phyloP scores from a whole-genome alignment of 345 rosid genomes.

The Murraya koenigii region DNA sequence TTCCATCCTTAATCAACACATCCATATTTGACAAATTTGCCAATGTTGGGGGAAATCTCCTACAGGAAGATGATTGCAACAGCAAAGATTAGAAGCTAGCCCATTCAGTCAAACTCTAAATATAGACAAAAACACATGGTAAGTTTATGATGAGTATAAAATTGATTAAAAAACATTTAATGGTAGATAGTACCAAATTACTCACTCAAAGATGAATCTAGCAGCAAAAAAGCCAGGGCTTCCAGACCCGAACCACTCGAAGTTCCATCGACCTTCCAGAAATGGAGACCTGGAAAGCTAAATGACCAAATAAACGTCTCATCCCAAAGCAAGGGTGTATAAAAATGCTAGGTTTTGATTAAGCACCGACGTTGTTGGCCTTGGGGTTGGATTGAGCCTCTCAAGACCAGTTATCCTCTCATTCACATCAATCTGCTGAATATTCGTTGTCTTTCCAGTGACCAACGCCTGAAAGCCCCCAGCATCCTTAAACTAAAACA shows the following conservation, averaged over 20 bases:
- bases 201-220: conserved; percentile 66
- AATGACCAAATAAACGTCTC: conserved; percentile 40
- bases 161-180: not conserved
- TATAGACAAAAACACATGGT: not conserved
- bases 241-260: conserved; percentile 92
- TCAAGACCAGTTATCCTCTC: conserved; percentile 85
- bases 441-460: conserved; percentile 59
- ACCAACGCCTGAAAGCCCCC: conserved; percentile 89
- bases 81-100: conserved; percentile 3
- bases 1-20: conserved; percentile 58
- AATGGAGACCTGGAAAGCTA: conserved; percentile 88
- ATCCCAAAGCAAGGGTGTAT: not conserved
- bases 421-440: conserved; percentile 87
- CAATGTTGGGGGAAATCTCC: conserved; percentile 79
- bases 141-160: not conserved
- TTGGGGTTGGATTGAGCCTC: conserved; percentile 82
- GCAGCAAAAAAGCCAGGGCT: conserved; percentile 73
- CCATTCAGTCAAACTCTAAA: not conserved
- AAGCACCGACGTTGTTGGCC: conserved; percentile 87
- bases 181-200: not conserved
- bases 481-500: conserved; percentile 75
- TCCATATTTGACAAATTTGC: conserved; percentile 75
- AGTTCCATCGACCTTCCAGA: conserved; percentile 88
- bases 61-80: conserved; percentile 26
- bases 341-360: conserved; percentile 9